phyloP scores from a whole-genome alignment of 1,139 yeast genomes.

The Suhomyces maxii region DNA sequence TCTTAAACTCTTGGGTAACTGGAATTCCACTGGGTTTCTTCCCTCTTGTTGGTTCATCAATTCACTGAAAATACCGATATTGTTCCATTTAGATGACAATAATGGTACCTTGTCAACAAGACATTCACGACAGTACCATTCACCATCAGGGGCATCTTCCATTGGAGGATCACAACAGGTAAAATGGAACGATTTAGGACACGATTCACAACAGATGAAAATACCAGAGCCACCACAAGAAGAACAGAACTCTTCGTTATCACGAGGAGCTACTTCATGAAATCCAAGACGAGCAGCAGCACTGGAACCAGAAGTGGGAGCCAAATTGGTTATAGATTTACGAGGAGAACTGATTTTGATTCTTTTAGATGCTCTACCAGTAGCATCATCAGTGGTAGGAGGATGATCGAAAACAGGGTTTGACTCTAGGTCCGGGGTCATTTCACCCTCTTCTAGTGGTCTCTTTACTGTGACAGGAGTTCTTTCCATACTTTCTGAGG shows the following conservation, averaged over 20 bases:
- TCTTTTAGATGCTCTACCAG: slow-evolving; percentile 21
- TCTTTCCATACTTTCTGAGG: slow-evolving; percentile 11
- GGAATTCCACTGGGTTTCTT: slow-evolving; percentile 72
- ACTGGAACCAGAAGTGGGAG: slow-evolving; percentile 19
- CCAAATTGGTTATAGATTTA: slow-evolving; percentile 32
- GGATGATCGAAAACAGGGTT: not conserved
- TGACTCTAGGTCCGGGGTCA: slow-evolving; percentile 1
- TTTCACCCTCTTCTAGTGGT: not conserved
- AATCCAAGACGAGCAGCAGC: not conserved
- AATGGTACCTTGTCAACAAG: slow-evolving; percentile 29
- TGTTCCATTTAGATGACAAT: slow-evolving; percentile 30
- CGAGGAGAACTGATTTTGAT: slow-evolving; percentile 47
- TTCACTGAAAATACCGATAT: slow-evolving; percentile 62
- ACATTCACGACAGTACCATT: slow-evolving; percentile 88
- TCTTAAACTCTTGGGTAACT: slow-evolving; percentile 65
- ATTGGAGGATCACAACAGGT: slow-evolving; percentile 89
- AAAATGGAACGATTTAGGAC: slow-evolving; percentile 91
- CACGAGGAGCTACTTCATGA: slow-evolving; percentile 32
- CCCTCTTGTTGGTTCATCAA: slow-evolving; percentile 57
- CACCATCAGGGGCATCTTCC: slow-evolving; percentile 80
- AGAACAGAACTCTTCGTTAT: slow-evolving; percentile 86
- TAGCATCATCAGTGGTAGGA: not conserved
- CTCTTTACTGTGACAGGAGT: slow-evolving; percentile 7
- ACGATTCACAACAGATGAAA: slow-evolving; percentile 88
- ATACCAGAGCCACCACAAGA: slow-evolving; percentile 88